These are phyloP conservation scores for Trichopus zeylanicus DNA, from an alignment of 116 monocot species.

Conservation along the genomic window DNA sequence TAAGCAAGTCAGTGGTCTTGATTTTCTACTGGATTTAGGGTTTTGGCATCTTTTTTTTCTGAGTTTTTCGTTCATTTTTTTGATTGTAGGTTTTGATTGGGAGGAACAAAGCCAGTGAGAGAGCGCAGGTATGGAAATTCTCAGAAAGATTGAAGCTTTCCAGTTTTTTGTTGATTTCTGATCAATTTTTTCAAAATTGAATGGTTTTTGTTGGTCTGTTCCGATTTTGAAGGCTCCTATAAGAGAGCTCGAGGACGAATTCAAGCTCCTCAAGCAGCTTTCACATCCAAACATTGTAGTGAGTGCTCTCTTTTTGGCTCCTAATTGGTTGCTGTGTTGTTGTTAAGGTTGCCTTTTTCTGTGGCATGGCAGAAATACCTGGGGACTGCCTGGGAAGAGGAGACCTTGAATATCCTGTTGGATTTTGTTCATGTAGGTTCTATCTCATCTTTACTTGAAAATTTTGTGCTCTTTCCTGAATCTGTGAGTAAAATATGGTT, in stretches of 20 bases:
- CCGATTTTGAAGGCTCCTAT: constrained; percentile 60
- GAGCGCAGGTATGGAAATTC: constrained; percentile 81
- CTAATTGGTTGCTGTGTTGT: background rate
- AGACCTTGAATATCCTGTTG: constrained; percentile 80
- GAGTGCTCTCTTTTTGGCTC: constrained; percentile 24
- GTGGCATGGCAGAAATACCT: constrained; percentile 80
- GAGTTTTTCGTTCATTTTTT: background rate
- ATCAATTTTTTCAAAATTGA: background rate
- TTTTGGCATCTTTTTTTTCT: background rate
- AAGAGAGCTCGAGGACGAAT: constrained; percentile 90
- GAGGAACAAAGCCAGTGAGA: constrained; percentile 62
- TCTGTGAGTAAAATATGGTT: constrained; percentile 36
- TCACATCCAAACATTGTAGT: constrained; percentile 96
- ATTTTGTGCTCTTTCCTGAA: constrained; percentile 98
- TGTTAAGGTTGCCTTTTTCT: background rate
- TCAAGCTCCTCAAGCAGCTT: constrained; percentile 91
- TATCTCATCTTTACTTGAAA: constrained; percentile 87
- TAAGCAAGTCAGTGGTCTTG: constrained; percentile 56
- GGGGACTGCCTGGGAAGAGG: constrained; percentile 89
- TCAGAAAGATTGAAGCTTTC: no score
- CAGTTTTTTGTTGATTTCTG: background rate
- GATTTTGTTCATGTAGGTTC: constrained; percentile 97
- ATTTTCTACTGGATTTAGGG: constrained; percentile 2
- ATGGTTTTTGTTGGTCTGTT: background rate
- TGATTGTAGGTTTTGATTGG: constrained; percentile 78